These are phyloP conservation scores for Arthrobotrys megalospora DNA, from an alignment of 2,329 filamentous ascomycete species.

Conservation along the genomic window DNA sequence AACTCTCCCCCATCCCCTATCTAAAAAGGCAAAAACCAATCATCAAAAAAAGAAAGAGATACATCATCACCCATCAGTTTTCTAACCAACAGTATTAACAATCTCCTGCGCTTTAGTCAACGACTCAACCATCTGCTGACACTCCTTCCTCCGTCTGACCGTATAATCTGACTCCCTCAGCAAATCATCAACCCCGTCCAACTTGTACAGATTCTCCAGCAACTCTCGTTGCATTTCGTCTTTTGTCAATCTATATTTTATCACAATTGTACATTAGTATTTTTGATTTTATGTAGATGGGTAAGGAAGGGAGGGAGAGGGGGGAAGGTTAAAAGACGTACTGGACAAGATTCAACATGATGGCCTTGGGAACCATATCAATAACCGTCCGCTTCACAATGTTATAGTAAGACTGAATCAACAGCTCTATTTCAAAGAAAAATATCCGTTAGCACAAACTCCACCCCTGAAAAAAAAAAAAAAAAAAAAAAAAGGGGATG, in stretches of 20 bases:
- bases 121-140: constrained; percentile 98
- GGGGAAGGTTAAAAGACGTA: constrained; percentile 71
- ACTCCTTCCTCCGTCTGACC: constrained; percentile 93
- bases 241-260: constrained; percentile 81
- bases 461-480: not conserved
- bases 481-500: not conserved
- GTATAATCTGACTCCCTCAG: constrained; percentile 99
- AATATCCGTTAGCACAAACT: constrained; percentile 34
- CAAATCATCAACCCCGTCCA: constrained; percentile 88
- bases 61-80: not conserved
- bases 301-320: not conserved
- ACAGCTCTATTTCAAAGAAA: constrained; percentile 76
- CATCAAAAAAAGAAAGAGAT: not conserved
- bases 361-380: constrained; percentile 99
- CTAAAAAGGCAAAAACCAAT: not conserved
- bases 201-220: constrained; percentile 96
- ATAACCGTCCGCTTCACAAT: constrained; percentile 99
- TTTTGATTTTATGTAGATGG: no score
- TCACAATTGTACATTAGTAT: not conserved
- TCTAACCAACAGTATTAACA: constrained; percentile 74
- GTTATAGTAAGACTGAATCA: constrained; percentile 97
- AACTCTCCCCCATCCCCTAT: not conserved
- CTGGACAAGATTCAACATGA: constrained; percentile 97
- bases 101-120: constrained; percentile 92
- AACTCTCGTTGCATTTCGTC: constrained; percentile 99